Conservation (phyloP, 78 protist species). For the Dictyostelium firmibasis region DNA sequence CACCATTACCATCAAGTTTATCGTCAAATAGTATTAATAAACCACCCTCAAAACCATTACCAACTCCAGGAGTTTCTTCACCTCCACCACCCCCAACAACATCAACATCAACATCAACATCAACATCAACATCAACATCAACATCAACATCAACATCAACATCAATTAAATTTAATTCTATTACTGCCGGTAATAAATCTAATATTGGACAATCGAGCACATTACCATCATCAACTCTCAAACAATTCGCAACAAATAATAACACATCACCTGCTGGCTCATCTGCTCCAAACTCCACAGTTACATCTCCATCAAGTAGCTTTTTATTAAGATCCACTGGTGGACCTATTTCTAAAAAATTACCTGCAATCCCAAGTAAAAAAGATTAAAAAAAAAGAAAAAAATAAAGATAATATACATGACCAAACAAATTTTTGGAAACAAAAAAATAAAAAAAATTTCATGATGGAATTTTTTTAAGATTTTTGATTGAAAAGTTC, state of each 20-base stretch:
- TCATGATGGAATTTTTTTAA: no score
- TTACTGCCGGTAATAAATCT: not conserved
- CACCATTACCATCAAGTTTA: not conserved
- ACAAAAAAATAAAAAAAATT: no score
- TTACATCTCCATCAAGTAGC: not conserved
- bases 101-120: not conserved
- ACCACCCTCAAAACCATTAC: constrained; percentile 8
- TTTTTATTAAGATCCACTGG: constrained; percentile 14
- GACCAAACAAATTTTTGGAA: not conserved
- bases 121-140: not conserved
- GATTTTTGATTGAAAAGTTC: no score
- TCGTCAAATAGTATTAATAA: not conserved
- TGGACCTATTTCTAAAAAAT: not conserved
- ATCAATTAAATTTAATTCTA: not conserved
- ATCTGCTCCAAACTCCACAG: not conserved
- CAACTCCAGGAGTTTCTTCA: not conserved
- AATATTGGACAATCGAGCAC: constrained; percentile 2
- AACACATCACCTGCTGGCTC: not conserved
- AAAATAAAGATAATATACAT: not conserved
- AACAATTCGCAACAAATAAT: not conserved
- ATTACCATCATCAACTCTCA: not conserved
- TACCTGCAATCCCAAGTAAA: not conserved
- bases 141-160: not conserved
- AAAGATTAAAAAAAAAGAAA: not conserved
- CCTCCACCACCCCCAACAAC: not conserved